phyloP scores from a whole-genome alignment of 2,329 filamentous ascomycete genomes.

The Alternaria burnsii region DNA sequence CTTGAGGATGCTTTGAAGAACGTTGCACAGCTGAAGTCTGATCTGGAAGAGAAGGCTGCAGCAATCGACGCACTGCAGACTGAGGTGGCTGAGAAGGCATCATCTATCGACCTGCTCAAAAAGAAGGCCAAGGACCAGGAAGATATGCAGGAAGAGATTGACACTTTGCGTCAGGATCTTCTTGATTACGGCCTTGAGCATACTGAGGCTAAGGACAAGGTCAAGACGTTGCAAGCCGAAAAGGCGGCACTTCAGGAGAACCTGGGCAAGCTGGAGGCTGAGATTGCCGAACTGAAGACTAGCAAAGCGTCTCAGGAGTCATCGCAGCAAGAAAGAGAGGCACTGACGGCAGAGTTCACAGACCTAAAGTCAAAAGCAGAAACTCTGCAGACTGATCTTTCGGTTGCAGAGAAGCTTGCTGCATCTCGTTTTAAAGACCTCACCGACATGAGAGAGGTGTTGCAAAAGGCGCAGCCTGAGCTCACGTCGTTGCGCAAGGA shows the following conservation, averaged over 20 bases:
- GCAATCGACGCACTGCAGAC: slow-evolving; percentile 43
- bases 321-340: slow-evolving; percentile 62
- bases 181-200: slow-evolving; percentile 82
- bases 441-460: slow-evolving; percentile 77
- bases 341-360: slow-evolving; percentile 71
- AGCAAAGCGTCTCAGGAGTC: slow-evolving; percentile 58
- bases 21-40: slow-evolving; percentile 42
- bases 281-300: slow-evolving; percentile 67
- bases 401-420: slow-evolving; percentile 84
- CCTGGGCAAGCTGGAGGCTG: slow-evolving; percentile 74
- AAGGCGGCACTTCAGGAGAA: slow-evolving; percentile 71
- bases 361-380: slow-evolving; percentile 75
- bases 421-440: slow-evolving; percentile 89
- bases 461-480: slow-evolving; percentile 88
- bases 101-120: slow-evolving; percentile 74
- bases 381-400: slow-evolving; percentile 81
- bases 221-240: slow-evolving; percentile 74
- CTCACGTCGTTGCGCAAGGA: slow-evolving; percentile 81
- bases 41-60: slow-evolving; percentile 47
- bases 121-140: slow-evolving; percentile 78
- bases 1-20: slow-evolving; percentile 42
- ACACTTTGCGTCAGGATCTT: slow-evolving; percentile 81
- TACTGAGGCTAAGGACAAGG: slow-evolving; percentile 80
- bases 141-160: slow-evolving; percentile 83
- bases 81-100: slow-evolving; percentile 65